Conservation (phyloP, 805 yeast species). For the Suhomyces tanzawaensis region DNA sequence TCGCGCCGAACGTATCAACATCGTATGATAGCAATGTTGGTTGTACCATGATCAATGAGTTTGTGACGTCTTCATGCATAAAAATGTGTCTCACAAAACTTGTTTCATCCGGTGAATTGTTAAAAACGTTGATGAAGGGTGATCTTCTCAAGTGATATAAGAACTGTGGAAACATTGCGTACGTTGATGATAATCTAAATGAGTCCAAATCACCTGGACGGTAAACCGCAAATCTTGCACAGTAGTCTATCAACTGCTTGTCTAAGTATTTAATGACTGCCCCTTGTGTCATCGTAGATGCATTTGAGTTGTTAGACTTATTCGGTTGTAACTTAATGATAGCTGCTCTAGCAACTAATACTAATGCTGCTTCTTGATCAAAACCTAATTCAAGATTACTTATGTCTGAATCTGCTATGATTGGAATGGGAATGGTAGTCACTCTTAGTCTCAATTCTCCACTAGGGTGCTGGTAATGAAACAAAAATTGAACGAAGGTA, state of each 20-base stretch:
- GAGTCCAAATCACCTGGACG: slow-evolving; percentile 45
- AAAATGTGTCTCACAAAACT: slow-evolving; percentile 61
- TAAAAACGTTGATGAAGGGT: slow-evolving; percentile 62
- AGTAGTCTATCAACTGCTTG: slow-evolving; percentile 44
- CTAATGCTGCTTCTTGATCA: slow-evolving; percentile 71
- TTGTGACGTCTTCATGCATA: slow-evolving; percentile 58
- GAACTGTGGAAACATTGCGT: slow-evolving; percentile 63
- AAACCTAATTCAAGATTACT: slow-evolving; percentile 47
- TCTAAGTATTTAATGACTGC: slow-evolving; percentile 51
- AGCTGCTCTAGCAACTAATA: slow-evolving; percentile 55
- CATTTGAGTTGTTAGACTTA: slow-evolving; percentile 13
- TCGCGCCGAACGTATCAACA: slow-evolving; percentile 40
- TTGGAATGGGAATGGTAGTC: slow-evolving; percentile 51
- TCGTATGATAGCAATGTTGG: slow-evolving; percentile 63
- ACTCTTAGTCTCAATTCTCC: slow-evolving; percentile 59
- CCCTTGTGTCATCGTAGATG: slow-evolving; percentile 19
- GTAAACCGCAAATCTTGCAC: slow-evolving; percentile 49
- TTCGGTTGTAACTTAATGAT: slow-evolving; percentile 37
- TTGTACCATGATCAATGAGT: slow-evolving; percentile 65
- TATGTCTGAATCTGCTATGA: slow-evolving; percentile 39
- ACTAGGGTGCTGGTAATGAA: slow-evolving; percentile 60
- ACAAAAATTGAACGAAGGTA: slow-evolving; percentile 50
- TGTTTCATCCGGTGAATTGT: slow-evolving; percentile 72
- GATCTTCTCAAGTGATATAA: slow-evolving; percentile 67
- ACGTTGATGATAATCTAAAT: slow-evolving; percentile 47